These are phyloP conservation scores for Orbilia ellipsospora DNA, from an alignment of 2,329 filamentous ascomycete genomes.

Conservation along the genomic window DNA sequence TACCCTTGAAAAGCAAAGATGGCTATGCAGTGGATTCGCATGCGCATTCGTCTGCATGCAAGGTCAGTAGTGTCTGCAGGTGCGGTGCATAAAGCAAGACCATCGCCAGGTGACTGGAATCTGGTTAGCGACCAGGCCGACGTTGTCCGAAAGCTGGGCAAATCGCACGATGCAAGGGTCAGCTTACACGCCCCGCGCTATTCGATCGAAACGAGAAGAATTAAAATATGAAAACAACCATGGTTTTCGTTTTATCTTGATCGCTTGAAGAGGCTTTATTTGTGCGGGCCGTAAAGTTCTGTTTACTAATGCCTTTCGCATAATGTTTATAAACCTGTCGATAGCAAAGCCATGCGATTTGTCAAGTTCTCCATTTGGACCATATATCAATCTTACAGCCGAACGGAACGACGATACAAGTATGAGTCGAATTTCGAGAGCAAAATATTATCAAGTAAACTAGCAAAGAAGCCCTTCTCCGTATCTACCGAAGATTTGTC, in stretches of 20 bases:
- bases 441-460: not conserved
- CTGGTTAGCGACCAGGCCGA: conserved; percentile 40
- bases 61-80: conserved; percentile 42
- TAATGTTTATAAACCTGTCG: conserved; percentile 3
- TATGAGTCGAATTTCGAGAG: not conserved
- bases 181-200: conserved; percentile 49
- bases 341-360: conserved; percentile 19
- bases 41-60: conserved; percentile 36
- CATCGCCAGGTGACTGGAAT: conserved; percentile 51
- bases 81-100: conserved; percentile 29
- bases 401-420: not conserved
- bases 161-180: conserved; percentile 42
- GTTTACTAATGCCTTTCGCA: conserved; percentile 42
- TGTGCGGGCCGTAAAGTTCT: not conserved
- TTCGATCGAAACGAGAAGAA: not conserved
- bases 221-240: conserved; percentile 19
- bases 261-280: conserved; percentile 23
- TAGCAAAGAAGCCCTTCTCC: conserved; percentile 3
- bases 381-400: not conserved
- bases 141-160: conserved; percentile 3
- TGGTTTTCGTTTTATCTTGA: conserved; percentile 4
- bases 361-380: conserved; percentile 14
- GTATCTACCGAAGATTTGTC: conserved; percentile 50
- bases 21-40: conserved; percentile 43
- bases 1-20: conserved; percentile 25